phyloP scores from a whole-genome alignment of 257 asterid genomes.

The Phtheirospermum japonicum region DNA sequence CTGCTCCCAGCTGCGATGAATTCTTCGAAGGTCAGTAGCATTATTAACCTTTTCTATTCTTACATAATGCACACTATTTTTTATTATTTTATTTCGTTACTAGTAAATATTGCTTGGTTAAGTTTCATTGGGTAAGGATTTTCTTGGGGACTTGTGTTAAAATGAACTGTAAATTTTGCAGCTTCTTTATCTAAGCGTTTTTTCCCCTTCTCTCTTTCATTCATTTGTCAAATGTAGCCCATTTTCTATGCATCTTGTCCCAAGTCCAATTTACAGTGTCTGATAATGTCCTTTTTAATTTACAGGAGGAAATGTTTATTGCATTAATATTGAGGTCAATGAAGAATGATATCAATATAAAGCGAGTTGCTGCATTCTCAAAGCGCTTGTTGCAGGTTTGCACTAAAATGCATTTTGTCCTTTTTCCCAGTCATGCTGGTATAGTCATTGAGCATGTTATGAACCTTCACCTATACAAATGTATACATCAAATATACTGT shows the following conservation, averaged over 20 bases:
- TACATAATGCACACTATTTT: conserved; percentile 14
- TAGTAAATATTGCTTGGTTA: conserved; percentile 3
- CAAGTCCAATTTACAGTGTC: conserved; percentile 4
- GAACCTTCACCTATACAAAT: too few relatives aligned
- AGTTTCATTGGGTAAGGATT: too few relatives aligned
- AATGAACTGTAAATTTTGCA: background rate
- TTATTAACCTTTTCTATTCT: conserved; percentile 15
- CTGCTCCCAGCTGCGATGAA: conserved; percentile 91
- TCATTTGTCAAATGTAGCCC: background rate
- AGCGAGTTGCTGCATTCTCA: conserved; percentile 84
- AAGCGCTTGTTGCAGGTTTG: conserved; percentile 93
- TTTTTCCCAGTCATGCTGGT: conserved; percentile 4
- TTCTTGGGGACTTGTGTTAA: too few relatives aligned
- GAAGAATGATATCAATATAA: conserved; percentile 90
- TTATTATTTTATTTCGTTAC: background rate
- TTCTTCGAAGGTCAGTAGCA: conserved; percentile 76
- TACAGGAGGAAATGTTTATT: conserved; percentile 91
- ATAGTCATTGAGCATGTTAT: background rate
- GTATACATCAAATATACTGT: too few relatives aligned
- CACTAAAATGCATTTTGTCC: conserved; percentile 11
- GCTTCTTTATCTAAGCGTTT: background rate
- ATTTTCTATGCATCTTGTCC: background rate
- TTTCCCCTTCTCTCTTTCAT: background rate
- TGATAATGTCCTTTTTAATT: conserved; percentile 16
- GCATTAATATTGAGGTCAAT: conserved; percentile 79